Base-by-base conservation (phyloP, 371 early-diverging fungal species). In the Blakeslea trispora region DNA sequence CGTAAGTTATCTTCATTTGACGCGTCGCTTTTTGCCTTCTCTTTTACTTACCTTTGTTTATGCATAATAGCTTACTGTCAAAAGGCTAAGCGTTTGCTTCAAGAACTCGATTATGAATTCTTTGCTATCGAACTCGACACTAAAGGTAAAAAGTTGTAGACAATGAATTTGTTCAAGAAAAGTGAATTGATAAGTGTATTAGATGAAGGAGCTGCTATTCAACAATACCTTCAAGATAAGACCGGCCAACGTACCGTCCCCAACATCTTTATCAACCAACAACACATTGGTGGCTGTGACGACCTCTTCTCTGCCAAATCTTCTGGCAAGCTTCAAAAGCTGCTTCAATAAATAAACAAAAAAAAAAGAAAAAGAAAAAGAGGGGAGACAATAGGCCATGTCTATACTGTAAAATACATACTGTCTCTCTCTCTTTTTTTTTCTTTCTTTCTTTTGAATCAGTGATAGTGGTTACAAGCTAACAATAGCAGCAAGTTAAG, bases 171-270 rank as follows among this genome's bases (percentile, higher is more conserved):
- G 8, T 44, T 4, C 5, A 8, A 44, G 6, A 46, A 14, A 46
- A 31, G 24, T 3, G 24, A 14, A 21, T 17, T 43, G 17, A 23
- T 13, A 24, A 24, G 31, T 7, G 31, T 44, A 44, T 55, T 57
- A 28, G 79, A 17, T 17, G 71, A 94, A 57, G 95, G 96, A 13
- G 43, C 57, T 41, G 85, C 71, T 13, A 91, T 95, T 42, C 95
- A 94, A 71, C 61, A 55, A 14, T 83, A 85, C 44, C 83, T 96
- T 32, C 39, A 28, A 1, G 64, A 81, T 43, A 71, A 83, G 65
- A 91, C 91, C 17, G 84, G 85, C 8, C 93, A 94, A 78, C 73
- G 89, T 43, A 92, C 93, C 24, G 95, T 95, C 23, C 95, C 96
- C 59, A 94, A 93, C 68, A 87, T 94, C 61, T 95, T 91, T 64